These are phyloP conservation scores for Amanita rimosa DNA, from an alignment of 768 basidiomycete genomes.

Conservation along the genomic window DNA sequence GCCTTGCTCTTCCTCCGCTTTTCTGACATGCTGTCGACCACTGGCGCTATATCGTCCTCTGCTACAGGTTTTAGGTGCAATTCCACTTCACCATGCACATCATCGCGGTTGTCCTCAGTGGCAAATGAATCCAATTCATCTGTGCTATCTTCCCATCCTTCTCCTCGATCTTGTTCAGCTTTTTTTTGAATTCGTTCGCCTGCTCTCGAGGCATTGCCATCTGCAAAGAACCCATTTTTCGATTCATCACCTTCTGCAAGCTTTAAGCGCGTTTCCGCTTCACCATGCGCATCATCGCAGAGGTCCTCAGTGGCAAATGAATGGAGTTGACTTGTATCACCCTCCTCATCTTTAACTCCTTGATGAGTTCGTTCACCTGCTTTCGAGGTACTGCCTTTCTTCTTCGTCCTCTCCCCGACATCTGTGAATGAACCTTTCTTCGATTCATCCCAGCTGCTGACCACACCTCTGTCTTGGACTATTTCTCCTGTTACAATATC, in stretches of 20 bases:
- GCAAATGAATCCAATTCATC: conserved; percentile 49
- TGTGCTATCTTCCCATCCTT: conserved; percentile 31
- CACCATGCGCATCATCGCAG: conserved; percentile 19
- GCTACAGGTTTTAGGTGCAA: neutral
- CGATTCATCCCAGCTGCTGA: conserved; percentile 26
- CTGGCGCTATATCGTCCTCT: conserved; percentile 19
- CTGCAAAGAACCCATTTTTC: too few species aligned
- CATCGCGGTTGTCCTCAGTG: conserved; percentile 17
- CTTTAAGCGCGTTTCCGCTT: conserved; percentile 9
- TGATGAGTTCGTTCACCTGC: conserved; percentile 30
- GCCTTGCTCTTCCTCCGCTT: conserved; percentile 62
- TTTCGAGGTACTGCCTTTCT: conserved; percentile 16
- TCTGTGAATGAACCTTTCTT: conserved; percentile 43
- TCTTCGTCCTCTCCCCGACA: conserved; percentile 17
- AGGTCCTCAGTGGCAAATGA: conserved; percentile 25
- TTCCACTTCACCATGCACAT: conserved; percentile 18
- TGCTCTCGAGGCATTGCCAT: conserved; percentile 19
- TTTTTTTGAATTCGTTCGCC: conserved; percentile 26
- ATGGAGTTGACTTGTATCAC: conserved; percentile 36
- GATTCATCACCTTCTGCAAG: conserved; percentile 12
- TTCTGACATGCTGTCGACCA: conserved; percentile 49
- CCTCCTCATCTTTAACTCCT: conserved; percentile 32
- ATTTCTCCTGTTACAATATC: conserved; percentile 52
- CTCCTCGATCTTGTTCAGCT: conserved; percentile 37
- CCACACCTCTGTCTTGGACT: conserved; percentile 60